Percentiles rank a stretch among this genome's conserved stretches.
phyloP scores from a whole-genome alignment of 352 stramenopile genomes.

The Plasmopara viticola region DNA sequence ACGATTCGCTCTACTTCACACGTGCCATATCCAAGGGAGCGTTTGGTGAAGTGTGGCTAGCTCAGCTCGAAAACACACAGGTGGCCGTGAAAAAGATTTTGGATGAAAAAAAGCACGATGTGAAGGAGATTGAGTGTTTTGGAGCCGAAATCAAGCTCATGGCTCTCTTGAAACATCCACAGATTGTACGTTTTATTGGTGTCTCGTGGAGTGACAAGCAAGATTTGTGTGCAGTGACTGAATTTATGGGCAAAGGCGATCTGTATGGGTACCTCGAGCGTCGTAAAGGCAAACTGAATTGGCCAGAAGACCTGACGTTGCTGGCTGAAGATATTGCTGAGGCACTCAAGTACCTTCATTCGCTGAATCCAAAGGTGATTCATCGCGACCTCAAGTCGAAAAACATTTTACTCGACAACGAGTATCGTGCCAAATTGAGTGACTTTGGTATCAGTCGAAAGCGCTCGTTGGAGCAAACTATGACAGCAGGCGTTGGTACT shows the following conservation, averaged over 20 bases:
- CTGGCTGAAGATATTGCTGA: slow-evolving; percentile 61
- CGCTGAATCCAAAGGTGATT: slow-evolving; percentile 74
- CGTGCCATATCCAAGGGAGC: slow-evolving; percentile 68
- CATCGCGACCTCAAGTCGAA: slow-evolving; percentile 82
- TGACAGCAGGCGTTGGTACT: slow-evolving; percentile 75
- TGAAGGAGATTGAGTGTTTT: slow-evolving; percentile 78
- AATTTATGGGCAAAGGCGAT: slow-evolving; percentile 51
- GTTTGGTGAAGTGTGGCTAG: slow-evolving; percentile 80
- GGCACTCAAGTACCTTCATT: slow-evolving; percentile 77
- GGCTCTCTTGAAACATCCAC: slow-evolving; percentile 40
- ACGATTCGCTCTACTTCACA: slow-evolving; percentile 71
- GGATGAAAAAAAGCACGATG: slow-evolving; percentile 70
- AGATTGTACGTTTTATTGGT: slow-evolving; percentile 45
- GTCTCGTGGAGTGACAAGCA: slow-evolving; percentile 43
- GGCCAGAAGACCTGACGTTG: slow-evolving; percentile 27
- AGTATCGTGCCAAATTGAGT: slow-evolving; percentile 53
- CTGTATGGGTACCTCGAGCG: slow-evolving; percentile 32
- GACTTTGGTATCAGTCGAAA: slow-evolving; percentile 74
- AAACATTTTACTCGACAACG: slow-evolving; percentile 44
- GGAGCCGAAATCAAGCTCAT: slow-evolving; percentile 46
- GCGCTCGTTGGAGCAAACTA: slow-evolving; percentile 64
- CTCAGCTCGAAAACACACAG: slow-evolving; percentile 68
- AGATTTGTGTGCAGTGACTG: slow-evolving; percentile 42
- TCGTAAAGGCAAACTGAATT: slow-evolving; percentile 21
- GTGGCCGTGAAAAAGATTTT: slow-evolving; percentile 81